Percentiles rank a stretch among this genome's conserved stretches.
Evolutionary conservation across 2,329 filamentous ascomycete species (phyloP).

Genomic region (Hypoxylon sp.): DNA sequence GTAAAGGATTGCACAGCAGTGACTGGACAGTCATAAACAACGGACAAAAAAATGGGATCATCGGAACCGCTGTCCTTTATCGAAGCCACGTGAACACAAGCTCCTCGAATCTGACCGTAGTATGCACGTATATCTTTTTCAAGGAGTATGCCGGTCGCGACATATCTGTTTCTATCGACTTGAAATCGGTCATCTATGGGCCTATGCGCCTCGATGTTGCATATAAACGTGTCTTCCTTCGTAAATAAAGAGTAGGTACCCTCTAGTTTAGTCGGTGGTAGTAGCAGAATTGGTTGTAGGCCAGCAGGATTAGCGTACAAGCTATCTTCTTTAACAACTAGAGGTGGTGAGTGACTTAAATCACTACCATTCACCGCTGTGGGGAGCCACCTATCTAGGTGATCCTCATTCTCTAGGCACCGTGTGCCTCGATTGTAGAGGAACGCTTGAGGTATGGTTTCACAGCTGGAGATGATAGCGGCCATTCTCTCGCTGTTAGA

Average conservation of each 20-base stretch:
- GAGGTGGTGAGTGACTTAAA: not conserved
- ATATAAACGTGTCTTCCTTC: not conserved
- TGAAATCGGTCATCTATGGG: not conserved
- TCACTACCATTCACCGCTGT: not conserved
- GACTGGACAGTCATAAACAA: slow-evolving; percentile 1
- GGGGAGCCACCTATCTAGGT: slow-evolving; percentile 2
- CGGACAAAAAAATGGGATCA: not conserved
- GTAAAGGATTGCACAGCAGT: not conserved
- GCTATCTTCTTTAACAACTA: not conserved
- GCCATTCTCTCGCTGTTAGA: not conserved
- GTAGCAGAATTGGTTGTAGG: not conserved
- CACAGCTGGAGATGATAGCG: not conserved
- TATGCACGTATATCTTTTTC: not conserved
- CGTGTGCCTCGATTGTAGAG: not conserved
- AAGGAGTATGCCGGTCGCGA: not conserved
- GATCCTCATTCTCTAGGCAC: not conserved
- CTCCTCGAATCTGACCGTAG: not conserved
- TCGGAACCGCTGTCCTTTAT: not conserved
- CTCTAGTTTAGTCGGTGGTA: not conserved
- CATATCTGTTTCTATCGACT: not conserved
- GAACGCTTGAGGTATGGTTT: not conserved
- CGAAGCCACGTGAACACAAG: not conserved
- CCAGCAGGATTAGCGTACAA: not conserved
- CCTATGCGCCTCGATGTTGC: not conserved
- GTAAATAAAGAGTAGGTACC: not conserved